A percentile compares a stretch with the other conserved stretches of the same genome.
Conservation (phyloP, 352 stramenopile species). For the Elongisporangium anandrum region DNA sequence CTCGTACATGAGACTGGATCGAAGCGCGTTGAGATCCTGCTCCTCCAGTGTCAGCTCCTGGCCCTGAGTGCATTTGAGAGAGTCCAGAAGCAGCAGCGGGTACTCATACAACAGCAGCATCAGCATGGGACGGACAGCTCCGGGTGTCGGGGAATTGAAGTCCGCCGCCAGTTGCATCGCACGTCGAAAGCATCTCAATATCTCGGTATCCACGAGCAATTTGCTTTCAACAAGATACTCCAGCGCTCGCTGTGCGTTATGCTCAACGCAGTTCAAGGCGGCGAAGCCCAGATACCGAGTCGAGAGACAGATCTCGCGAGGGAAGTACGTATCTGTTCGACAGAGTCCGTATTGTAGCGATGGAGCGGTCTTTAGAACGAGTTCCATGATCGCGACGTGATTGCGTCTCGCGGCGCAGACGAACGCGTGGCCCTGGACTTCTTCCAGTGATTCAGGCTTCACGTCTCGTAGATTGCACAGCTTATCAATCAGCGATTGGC, state of each 20-base stretch:
- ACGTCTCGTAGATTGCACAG: not conserved
- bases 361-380: constrained; percentile 7
- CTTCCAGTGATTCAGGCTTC: constrained; percentile 12
- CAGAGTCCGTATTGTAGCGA: constrained; percentile 28
- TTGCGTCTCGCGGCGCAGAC: constrained; percentile 19
- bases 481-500: not conserved
- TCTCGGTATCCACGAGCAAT: constrained; percentile 33
- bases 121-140: constrained; percentile 32
- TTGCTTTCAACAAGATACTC: constrained; percentile 18
- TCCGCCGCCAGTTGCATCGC: constrained; percentile 27
- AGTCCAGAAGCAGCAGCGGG: constrained; percentile 18
- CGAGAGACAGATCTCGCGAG: constrained; percentile 25
- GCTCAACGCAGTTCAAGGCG: constrained; percentile 33
- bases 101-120: constrained; percentile 28
- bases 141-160: constrained; percentile 21
- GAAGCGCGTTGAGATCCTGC: constrained; percentile 26
- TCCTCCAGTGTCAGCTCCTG: constrained; percentile 2
- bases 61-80: constrained; percentile 10
- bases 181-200: constrained; percentile 27
- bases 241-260: constrained; percentile 27
- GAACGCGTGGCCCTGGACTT: constrained; percentile 20
- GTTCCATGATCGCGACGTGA: constrained; percentile 19
- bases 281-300: constrained; percentile 39
- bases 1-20: constrained; percentile 53
- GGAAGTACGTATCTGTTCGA: constrained; percentile 25